phyloP scores from a whole-genome alignment of 345 rosid genomes.

The Excoecaria cochinchinensis region DNA sequence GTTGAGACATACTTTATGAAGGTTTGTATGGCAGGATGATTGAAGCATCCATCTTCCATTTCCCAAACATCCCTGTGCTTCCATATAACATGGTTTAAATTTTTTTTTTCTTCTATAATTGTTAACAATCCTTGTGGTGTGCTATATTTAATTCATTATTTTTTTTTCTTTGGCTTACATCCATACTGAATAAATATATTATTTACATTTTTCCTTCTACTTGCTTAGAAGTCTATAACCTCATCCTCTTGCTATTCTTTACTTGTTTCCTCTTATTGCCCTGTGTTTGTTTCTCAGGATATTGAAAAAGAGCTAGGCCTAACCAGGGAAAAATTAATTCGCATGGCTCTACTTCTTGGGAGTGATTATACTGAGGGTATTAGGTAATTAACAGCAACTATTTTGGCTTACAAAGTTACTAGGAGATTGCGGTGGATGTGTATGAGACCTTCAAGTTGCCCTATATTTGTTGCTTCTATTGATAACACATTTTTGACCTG shows the following conservation, averaged over 20 bases:
- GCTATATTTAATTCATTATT: neutral
- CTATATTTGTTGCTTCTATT: neutral
- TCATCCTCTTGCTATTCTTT: neutral
- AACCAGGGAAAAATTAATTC: slow-evolving; percentile 71
- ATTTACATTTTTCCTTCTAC: neutral
- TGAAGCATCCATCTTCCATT: neutral
- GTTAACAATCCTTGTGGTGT: neutral
- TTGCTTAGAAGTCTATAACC: neutral
- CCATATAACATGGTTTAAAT: slow-evolving; percentile 6
- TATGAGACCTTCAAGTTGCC: neutral
- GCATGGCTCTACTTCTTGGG: slow-evolving; percentile 95
- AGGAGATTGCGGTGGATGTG: neutral
- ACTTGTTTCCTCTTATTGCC: neutral
- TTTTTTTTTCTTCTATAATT: neutral
- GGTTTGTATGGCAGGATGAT: slow-evolving; percentile 41
- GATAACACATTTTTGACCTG: neutral
- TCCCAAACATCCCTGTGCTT: neutral
- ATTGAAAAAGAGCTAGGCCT: slow-evolving; percentile 90
- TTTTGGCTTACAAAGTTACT: slow-evolving; percentile 1
- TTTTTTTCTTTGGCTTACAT: slow-evolving; percentile 6
- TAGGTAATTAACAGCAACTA: slow-evolving; percentile 44
- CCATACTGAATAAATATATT: neutral
- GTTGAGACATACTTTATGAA: slow-evolving; percentile 93
- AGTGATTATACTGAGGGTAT: slow-evolving; percentile 99
- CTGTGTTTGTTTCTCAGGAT: slow-evolving; percentile 46